Conservation (phyloP, 495 filamentous ascomycete genomes). For the Friedmanniomyces endolithicus region DNA sequence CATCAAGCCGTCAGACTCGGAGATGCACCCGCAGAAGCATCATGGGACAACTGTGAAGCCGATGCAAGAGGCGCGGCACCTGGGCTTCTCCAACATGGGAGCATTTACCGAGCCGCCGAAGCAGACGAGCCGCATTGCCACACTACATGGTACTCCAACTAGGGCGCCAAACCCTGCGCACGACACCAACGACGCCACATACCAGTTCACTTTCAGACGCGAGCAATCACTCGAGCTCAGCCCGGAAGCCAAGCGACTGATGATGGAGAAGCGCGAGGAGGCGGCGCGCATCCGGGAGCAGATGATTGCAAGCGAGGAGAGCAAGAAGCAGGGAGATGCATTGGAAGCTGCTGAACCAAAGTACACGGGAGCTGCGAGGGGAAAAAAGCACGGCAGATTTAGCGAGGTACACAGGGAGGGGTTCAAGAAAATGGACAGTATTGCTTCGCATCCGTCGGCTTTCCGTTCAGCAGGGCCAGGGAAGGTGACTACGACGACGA, state of each 20-base stretch:
- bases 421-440: slow-evolving; percentile 96
- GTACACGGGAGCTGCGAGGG: slow-evolving; percentile 66
- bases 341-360: slow-evolving; percentile 36
- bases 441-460: slow-evolving; percentile 68
- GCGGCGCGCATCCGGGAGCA: slow-evolving; percentile 54
- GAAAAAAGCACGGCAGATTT: slow-evolving; percentile 55
- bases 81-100: slow-evolving; percentile 27
- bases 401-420: slow-evolving; percentile 72
- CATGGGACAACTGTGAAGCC: slow-evolving; percentile 29
- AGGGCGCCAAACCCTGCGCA: slow-evolving; percentile 15
- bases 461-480: slow-evolving; percentile 49
- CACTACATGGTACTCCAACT: slow-evolving; percentile 25
- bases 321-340: slow-evolving; percentile 9
- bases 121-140: slow-evolving; percentile 13
- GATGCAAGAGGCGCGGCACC: slow-evolving; percentile 30
- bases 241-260: slow-evolving; percentile 60
- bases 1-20: slow-evolving; percentile 24
- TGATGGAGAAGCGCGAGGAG: slow-evolving; percentile 61
- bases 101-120: slow-evolving; percentile 29
- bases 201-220: slow-evolving; percentile 59
- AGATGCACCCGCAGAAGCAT: slow-evolving; percentile 31
- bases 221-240: slow-evolving; percentile 50
- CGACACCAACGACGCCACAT: slow-evolving; percentile 42
- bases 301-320: slow-evolving; percentile 34
- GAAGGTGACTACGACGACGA: slow-evolving; percentile 12